These are phyloP conservation scores for Coemansia sp. DNA, from an alignment of 192 early-diverging fungal species.

Conservation along the genomic window DNA sequence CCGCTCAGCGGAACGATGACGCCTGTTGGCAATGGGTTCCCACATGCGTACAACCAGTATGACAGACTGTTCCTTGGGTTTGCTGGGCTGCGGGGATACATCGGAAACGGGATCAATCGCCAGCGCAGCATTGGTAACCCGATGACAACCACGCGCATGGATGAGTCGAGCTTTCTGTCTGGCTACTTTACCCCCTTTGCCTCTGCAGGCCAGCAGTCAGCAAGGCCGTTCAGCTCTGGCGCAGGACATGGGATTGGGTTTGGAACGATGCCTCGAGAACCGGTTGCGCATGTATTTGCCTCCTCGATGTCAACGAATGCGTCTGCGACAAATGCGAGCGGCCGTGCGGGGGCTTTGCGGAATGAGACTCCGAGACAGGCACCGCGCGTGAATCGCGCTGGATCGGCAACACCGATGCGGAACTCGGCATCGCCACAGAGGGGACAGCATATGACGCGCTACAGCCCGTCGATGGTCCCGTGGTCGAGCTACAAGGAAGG, in stretches of 20 bases:
- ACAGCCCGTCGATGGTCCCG: slow-evolving; percentile 35
- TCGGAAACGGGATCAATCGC: slow-evolving; percentile 34
- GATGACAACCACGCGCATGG: slow-evolving; percentile 11
- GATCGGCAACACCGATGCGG: slow-evolving; percentile 5
- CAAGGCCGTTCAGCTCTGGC: slow-evolving; percentile 15
- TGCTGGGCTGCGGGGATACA: slow-evolving; percentile 52
- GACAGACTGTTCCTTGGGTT: slow-evolving; percentile 35
- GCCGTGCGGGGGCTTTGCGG: slow-evolving; percentile 14
- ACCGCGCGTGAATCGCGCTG: slow-evolving; percentile 4
- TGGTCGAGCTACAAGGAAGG: slow-evolving; percentile 49
- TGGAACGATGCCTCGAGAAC: slow-evolving; percentile 48
- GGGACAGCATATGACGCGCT: slow-evolving; percentile 19
- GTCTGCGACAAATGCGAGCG: slow-evolving; percentile 10
- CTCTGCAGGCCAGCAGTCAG: slow-evolving; percentile 10
- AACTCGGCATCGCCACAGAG: slow-evolving; percentile 41
- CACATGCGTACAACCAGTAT: slow-evolving; percentile 12
- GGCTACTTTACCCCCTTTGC: slow-evolving; percentile 38
- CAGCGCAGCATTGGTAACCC: slow-evolving; percentile 15
- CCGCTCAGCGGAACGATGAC: slow-evolving; percentile 34
- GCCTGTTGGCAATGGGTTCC: slow-evolving; percentile 21
- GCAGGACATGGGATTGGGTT: slow-evolving; percentile 16
- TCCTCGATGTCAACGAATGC: slow-evolving; percentile 37
- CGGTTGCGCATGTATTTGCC: slow-evolving; percentile 16
- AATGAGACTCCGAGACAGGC: slow-evolving; percentile 13
- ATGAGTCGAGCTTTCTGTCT: slow-evolving; percentile 14